phyloP scores from a whole-genome alignment of 306 rosid species.

The Quercus engelmannii region DNA sequence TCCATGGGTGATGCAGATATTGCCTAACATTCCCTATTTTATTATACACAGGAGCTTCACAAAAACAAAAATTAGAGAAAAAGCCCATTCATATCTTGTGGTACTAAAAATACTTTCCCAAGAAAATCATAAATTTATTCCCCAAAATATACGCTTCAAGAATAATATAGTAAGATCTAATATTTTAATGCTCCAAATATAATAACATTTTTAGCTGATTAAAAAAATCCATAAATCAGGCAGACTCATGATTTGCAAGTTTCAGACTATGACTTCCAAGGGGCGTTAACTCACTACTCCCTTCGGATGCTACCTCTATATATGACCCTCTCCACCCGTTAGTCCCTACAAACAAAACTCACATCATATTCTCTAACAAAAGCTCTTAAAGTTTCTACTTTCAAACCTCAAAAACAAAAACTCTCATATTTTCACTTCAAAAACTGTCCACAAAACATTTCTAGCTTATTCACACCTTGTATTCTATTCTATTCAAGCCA shows the following conservation, averaged over 20 bases:
- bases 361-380: constrained; percentile 23
- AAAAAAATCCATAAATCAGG: constrained; percentile 15
- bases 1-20: constrained; percentile 15
- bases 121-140: constrained; percentile 32
- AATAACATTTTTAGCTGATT: not conserved
- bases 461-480: not conserved
- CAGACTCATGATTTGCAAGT: constrained; percentile 28
- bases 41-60: not conserved
- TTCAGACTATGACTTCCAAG: not conserved
- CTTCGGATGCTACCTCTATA: constrained; percentile 58
- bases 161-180: constrained; percentile 33
- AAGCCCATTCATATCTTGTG: constrained; percentile 12
- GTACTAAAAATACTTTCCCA: constrained; percentile 21
- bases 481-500: not conserved
- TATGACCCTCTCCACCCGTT: constrained; percentile 34
- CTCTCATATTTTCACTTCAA: not conserved
- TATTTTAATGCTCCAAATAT: constrained; percentile 32
- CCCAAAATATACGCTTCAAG: constrained; percentile 28
- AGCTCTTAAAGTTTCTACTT: not conserved
- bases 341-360: constrained; percentile 49
- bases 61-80: not conserved
- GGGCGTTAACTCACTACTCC: constrained; percentile 32
- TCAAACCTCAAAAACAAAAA: not conserved
- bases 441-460: not conserved
- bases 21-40: not conserved